Evolutionary conservation across 108 stramenopile species (phyloP).

Genomic region (Mediolabrus comicus): DNA sequence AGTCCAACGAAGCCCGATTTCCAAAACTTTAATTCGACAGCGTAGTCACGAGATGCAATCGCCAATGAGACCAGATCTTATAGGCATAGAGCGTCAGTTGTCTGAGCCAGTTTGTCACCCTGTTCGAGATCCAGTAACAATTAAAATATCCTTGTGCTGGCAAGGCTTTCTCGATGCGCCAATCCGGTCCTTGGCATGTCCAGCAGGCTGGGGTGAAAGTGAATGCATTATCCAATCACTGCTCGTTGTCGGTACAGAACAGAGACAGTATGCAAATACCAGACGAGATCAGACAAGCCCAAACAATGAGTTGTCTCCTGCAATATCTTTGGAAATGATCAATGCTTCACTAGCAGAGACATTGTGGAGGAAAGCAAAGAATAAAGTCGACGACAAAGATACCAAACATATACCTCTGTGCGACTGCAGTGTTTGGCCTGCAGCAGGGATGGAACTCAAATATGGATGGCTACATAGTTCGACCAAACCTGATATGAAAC

Average conservation of each 20-base stretch:
- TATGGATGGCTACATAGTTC: constrained; percentile 23
- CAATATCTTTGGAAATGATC: constrained; percentile 36
- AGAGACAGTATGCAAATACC: constrained; percentile 12
- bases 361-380: constrained; percentile 7
- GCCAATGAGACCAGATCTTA: neutral
- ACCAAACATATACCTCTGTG: neutral
- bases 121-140: neutral
- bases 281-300: neutral
- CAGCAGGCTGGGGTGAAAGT: constrained; percentile 23
- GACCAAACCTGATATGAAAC: neutral
- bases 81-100: constrained; percentile 12
- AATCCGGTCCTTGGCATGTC: constrained; percentile 24
- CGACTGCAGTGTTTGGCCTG: constrained; percentile 42
- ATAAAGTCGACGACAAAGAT: neutral
- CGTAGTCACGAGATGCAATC: neutral
- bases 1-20: neutral
- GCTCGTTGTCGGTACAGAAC: constrained; percentile 25
- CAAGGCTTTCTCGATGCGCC: constrained; percentile 22
- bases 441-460: constrained; percentile 41
- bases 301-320: constrained; percentile 20
- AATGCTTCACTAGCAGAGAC: constrained; percentile 15
- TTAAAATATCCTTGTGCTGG: constrained; percentile 16
- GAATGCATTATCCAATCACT: neutral
- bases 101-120: constrained; percentile 14
- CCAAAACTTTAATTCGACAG: neutral